A percentile compares a stretch with the other conserved stretches of the same genome.
Conservation (phyloP, 768 basidiomycete species). For the Auricularia sp. region DNA sequence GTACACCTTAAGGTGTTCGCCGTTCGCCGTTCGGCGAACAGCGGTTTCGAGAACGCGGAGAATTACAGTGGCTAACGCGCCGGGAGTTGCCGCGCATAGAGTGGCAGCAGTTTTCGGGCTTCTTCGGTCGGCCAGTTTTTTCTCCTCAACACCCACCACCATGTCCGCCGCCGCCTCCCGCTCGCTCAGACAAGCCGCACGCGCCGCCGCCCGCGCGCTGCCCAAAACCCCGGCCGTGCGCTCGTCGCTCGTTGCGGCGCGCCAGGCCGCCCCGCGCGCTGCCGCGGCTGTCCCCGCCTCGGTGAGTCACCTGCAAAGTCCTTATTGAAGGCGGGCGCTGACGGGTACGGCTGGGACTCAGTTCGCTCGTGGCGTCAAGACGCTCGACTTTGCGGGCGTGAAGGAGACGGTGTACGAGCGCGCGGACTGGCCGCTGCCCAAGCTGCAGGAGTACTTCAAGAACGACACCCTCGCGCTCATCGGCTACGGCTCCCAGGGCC, state of each 20-base stretch:
- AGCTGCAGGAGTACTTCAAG: conserved; percentile 99
- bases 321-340: background rate
- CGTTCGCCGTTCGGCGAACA: too few relatives aligned
- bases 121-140: background rate
- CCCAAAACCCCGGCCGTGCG: background rate
- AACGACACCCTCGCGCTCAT: conserved; percentile 98
- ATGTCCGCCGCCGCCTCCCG: background rate
- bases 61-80: too few relatives aligned
- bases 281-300: background rate
- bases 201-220: background rate
- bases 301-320: background rate
- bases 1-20: too few relatives aligned
- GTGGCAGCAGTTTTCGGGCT: too few relatives aligned
- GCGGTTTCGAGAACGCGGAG: too few relatives aligned
- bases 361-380: conserved; percentile 78
- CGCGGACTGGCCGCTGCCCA: conserved; percentile 93
- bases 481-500: conserved; percentile 97
- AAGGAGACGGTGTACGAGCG: conserved; percentile 93
- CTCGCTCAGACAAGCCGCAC: background rate
- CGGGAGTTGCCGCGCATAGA: too few relatives aligned
- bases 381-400: conserved; percentile 91
- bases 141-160: background rate
- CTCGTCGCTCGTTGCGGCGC: background rate
- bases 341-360: background rate
- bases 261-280: background rate